These are phyloP conservation scores for Pilaira anomala DNA, from an alignment of 192 early-diverging fungal genomes.

Conservation along the genomic window DNA sequence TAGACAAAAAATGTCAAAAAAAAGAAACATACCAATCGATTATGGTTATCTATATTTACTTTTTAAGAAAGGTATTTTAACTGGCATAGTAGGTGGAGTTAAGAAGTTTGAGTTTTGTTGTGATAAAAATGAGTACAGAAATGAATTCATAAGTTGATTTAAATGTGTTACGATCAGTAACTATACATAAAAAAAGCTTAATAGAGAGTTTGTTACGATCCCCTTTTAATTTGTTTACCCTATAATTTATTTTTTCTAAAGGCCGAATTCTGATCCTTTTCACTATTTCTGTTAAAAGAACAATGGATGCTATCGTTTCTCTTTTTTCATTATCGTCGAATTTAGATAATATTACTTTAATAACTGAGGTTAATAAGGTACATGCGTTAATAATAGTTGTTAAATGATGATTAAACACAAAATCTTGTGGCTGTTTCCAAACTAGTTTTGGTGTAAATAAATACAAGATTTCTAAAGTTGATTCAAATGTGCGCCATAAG, in stretches of 20 bases:
- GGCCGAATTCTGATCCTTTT: slow-evolving; percentile 2
- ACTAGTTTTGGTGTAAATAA: slow-evolving; percentile 4
- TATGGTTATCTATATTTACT: neutral
- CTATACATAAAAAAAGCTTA: neutral
- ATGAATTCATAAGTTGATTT: slow-evolving; percentile 9
- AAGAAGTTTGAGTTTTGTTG: neutral
- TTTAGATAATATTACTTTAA: too few species aligned
- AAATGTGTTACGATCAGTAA: slow-evolving; percentile 8
- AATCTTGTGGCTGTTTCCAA: slow-evolving; percentile 1
- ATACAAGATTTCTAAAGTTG: slow-evolving; percentile 7
- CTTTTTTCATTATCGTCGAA: too few species aligned
- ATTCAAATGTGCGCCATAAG: slow-evolving; percentile 1
- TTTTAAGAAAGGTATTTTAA: neutral
- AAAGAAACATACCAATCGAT: neutral
- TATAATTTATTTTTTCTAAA: slow-evolving; percentile 2
- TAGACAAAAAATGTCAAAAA: neutral
- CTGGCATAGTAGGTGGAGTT: slow-evolving; percentile 3
- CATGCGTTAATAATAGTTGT: neutral
- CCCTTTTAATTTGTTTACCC: slow-evolving; percentile 1
- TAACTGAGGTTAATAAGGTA: too few species aligned
- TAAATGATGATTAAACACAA: neutral
- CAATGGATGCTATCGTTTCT: slow-evolving; percentile 1
- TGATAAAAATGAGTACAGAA: neutral
- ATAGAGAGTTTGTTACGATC: neutral
- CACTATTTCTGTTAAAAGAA: slow-evolving; percentile 3